A percentile compares a stretch with the other conserved stretches of the same genome.
These are phyloP conservation scores for Botrytis pseudocinerea DNA, from an alignment of 2,329 filamentous ascomycete genomes.

Conservation along the genomic window DNA sequence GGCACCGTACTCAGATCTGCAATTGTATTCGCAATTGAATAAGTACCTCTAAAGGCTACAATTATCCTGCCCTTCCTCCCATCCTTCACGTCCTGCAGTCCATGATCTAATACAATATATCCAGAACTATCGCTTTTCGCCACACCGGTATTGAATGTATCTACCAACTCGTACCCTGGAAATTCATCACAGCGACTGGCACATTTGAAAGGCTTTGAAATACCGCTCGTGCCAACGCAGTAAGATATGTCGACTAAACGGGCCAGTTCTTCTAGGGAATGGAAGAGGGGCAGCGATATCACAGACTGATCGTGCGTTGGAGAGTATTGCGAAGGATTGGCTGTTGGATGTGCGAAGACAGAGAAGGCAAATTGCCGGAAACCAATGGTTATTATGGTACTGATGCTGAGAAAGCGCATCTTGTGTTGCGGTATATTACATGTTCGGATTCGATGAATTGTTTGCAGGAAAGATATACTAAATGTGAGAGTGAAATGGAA, in stretches of 20 bases:
- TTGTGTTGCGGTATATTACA: slow-evolving; percentile 31
- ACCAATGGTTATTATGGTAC: slow-evolving; percentile 23
- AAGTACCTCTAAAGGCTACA: slow-evolving; percentile 90
- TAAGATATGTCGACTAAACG: slow-evolving; percentile 92
- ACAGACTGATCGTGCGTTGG: neutral
- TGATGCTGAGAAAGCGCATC: slow-evolving; percentile 35
- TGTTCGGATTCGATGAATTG: slow-evolving; percentile 22
- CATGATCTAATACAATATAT: slow-evolving; percentile 86
- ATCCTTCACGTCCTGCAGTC: slow-evolving; percentile 22
- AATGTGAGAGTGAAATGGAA: neutral
- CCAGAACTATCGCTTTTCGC: slow-evolving; percentile 89
- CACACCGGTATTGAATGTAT: slow-evolving; percentile 87
- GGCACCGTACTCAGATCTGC: slow-evolving; percentile 86
- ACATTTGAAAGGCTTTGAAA: slow-evolving; percentile 81
- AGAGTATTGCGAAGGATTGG: slow-evolving; percentile 34
- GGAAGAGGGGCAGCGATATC: slow-evolving; percentile 68
- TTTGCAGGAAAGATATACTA: neutral
- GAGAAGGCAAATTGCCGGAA: neutral
- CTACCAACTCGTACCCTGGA: slow-evolving; percentile 71
- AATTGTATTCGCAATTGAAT: slow-evolving; percentile 89
- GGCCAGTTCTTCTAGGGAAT: slow-evolving; percentile 81
- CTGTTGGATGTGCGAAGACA: neutral
- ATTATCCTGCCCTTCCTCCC: slow-evolving; percentile 58
- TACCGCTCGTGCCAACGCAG: slow-evolving; percentile 80
- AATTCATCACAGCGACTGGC: slow-evolving; percentile 85